Evolutionary conservation across 345 rosid genomes (phyloP), one percentile per base, ranked within the genome.

Genomic region (Hibiscus mutabilis): DNA sequence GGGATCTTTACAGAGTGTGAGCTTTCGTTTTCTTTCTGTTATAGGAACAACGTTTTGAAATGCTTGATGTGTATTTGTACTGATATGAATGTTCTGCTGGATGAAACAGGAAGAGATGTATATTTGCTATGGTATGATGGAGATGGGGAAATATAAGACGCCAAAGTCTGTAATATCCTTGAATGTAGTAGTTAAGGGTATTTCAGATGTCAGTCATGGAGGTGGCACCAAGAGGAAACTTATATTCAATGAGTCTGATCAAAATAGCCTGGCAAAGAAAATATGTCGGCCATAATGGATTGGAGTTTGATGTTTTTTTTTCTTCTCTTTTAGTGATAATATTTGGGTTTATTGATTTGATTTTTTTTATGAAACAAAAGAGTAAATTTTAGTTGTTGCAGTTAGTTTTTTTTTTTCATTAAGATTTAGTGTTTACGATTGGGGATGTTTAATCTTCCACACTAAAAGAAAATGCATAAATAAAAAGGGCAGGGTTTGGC

Each of bases 141-240:
- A 78, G 81, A 83, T 75, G 77, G 80, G 73, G 72, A 82, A 80
- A 66, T 52, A 63, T 35, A 85, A 74, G 79, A 89, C 89, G 15
- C 90, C 96, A 51, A 62, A 56, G 52, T 46, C 31, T 31, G 69
- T 53, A 42, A 42, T 83, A 40, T 68, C 77, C 9, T 75, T 74
- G 13, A 62, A 44, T 49, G 55, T 49, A 15, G 55, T 49, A 4
- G 55, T 16, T 49, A 80, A 75, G 65, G 71, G 59, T n/a, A 49
- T 81, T 52, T 37, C 79, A 8, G 60, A 72, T 18, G 74, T 70
- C 22, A 27, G 44, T 16, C 59, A 80, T 60, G 90, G 84, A 61
- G 77, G 77, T 66, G 86, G 88, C 8, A 74, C 76, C 66, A 91
- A 87, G 78, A 86, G 91, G 63, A 84, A 87, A 42, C 85, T 91